Evolutionary conservation across 2,329 filamentous ascomycete species (phyloP).

Genomic region (Fusarium nurragi): DNA sequence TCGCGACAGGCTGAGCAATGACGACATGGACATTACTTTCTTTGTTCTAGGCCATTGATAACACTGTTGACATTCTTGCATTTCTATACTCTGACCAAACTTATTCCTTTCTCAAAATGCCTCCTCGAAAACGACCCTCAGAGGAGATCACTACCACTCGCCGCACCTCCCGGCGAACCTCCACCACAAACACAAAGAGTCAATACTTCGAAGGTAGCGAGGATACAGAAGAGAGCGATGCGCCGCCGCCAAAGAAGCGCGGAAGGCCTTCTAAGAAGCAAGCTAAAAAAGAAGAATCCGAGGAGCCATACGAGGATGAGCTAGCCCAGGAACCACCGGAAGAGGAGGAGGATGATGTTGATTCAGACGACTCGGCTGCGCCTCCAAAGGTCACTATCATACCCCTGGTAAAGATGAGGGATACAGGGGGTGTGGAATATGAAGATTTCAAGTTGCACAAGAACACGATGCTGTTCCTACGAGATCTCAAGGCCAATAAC

Average conservation of each 20-base stretch:
- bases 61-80: neutral
- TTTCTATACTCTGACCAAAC: neutral
- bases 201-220: constrained; percentile 58
- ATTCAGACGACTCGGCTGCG: constrained; percentile 52
- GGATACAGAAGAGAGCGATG: constrained; percentile 37
- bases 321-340: constrained; percentile 41
- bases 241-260: constrained; percentile 44
- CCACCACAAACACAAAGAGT: constrained; percentile 61
- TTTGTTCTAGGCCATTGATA: neutral
- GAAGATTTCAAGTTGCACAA: constrained; percentile 62
- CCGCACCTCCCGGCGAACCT: constrained; percentile 59
- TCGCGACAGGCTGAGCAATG: constrained; percentile 39
- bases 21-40: constrained; percentile 33
- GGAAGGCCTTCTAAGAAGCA: constrained; percentile 41
- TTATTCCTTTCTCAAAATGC: constrained; percentile 44
- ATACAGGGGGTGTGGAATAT: constrained; percentile 54
- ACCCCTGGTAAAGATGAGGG: constrained; percentile 50
- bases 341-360: constrained; percentile 45
- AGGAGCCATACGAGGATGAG: constrained; percentile 44
- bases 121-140: constrained; percentile 52
- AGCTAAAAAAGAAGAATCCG: constrained; percentile 35
- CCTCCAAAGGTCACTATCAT: constrained; percentile 50
- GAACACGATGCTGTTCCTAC: constrained; percentile 67
- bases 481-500: constrained; percentile 69
- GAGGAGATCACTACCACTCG: constrained; percentile 48